Base-by-base conservation (phyloP, 495 filamentous ascomycete species). In the Talaromyces liani region DNA sequence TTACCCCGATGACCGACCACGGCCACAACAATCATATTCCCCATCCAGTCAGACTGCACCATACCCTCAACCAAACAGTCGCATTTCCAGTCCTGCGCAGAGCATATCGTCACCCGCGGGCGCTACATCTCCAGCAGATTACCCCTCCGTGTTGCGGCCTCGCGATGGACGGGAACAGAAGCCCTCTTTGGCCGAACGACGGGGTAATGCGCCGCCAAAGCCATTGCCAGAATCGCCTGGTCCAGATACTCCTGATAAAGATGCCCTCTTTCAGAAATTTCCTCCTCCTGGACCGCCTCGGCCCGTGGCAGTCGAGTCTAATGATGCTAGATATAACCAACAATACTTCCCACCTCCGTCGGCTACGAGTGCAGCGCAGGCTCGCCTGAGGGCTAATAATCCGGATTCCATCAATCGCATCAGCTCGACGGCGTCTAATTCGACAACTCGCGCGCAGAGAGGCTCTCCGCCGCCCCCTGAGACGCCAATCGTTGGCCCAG, bases 401-500 rank as follows among this genome's bases (percentile, higher is more conserved):
- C 77, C 79, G 6, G 71, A 65, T 6, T 77, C 82, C 6, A 82
- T 97, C 72, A 90, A 93, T 75, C 85, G 92, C 25, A 85, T 95
- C 65, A 87, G 86, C 60, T 95, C 91, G 0, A 92, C 90, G 29
- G 92, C 93, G 16, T 97, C 94, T 0, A 96, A 86, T 0, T 96
- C 93, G 2, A 98, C 94, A 7, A 98, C 95, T 9, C 84, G 91
- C 63, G 94, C 93, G 33, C 88, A 91, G 71, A 84, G 94, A 66
- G 94, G 94, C 20, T 97, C 93, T 22, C 94, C 94, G 2, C 93
- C 95, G 6, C 94, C 94, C 4, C 94, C 94, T 3, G 95, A 98
- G 72, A 98, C 94, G 0, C 94, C 94, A n/a, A 82, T 92, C 51
- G 83, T 90, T 9, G 88, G 88, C 45, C 88, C 89, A 3, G 84